Base-by-base conservation (phyloP, 495 filamentous ascomycete genomes). In the Wilcoxina mikolae region DNA sequence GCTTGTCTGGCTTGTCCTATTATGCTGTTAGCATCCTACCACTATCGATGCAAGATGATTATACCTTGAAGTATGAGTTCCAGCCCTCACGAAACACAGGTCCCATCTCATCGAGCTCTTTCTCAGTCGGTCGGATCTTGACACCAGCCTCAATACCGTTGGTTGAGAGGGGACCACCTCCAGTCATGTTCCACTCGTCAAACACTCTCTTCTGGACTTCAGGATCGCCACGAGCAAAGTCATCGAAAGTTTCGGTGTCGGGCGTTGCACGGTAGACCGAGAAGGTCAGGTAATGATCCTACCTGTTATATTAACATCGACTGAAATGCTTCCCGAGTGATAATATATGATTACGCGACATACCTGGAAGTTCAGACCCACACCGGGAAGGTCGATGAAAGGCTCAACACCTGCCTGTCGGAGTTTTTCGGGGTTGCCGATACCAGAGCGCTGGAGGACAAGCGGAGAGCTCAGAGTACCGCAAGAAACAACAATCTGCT, bases 71-170 rank as follows among this genome's bases (percentile, higher is more conserved):
- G 71, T 89, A 87, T 24, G 74, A 78, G 54, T 89, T 79, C 81
- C 83, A 88, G 7, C 83, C 84, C 10, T 70, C 65, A 22, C 71
- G 71, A 65, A 88, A 88, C 28, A 83, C 76, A 2, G 78, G 77
- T 46, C 77, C 78, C 65, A 87, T 80, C 64, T 81, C 73, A 41
- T 74, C 73, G 12, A 89, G 69, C 58, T 91, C 85, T 23, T 80
- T 63, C 61, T 79, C 74, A 0, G 76, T 85, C 0, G 84, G 84
- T 4, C 85, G 74, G 56, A 87, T 75, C 66, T 91, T 89, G 46
- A 87, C 85, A 31, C 84, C 84, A 15, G 84, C 83, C 9, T 91
- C 84, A 60, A 91, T 88, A 52, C 84, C 84, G 60, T 88, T 90
- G 31, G 85, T 88, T n/a, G 84, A 76, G 27, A 88, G 69, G 3